phyloP scores from a whole-genome alignment of 108 stramenopile genomes.

The Nitzschia inconspicua region DNA sequence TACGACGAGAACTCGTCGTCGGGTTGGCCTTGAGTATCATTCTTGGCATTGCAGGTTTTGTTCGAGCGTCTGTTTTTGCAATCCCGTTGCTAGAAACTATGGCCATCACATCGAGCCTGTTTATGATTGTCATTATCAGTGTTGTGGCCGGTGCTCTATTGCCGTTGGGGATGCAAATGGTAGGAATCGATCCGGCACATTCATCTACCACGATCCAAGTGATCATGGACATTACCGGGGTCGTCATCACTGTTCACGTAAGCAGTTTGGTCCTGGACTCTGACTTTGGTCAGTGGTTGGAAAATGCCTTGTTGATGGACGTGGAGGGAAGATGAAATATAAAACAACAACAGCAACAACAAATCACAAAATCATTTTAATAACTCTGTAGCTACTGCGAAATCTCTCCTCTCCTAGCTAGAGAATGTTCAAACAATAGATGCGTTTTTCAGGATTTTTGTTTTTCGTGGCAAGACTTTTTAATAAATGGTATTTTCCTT shows the following conservation, averaged over 20 bases:
- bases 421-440: no score
- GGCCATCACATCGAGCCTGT: constrained; percentile 70
- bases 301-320: no score
- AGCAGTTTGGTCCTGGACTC: constrained; percentile 64
- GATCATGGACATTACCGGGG: constrained; percentile 66
- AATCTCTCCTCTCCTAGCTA: no score
- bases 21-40: constrained; percentile 56
- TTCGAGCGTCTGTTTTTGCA: constrained; percentile 60
- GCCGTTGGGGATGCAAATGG: constrained; percentile 63
- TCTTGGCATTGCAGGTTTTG: constrained; percentile 62
- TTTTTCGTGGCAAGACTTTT: no score
- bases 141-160: constrained; percentile 76
- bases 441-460: no score
- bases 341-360: no score
- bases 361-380: no score
- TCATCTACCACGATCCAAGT: constrained; percentile 82
- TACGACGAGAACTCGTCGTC: constrained; percentile 73
- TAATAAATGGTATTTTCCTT: no score
- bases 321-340: no score
- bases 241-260: constrained; percentile 70
- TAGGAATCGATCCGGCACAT: constrained; percentile 90
- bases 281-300: no score
- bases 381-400: no score
- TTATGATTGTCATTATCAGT: constrained; percentile 76
- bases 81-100: constrained; percentile 70